Base-by-base conservation (phyloP, 2,329 filamentous ascomycete genomes). In the Trichoderma breve region DNA sequence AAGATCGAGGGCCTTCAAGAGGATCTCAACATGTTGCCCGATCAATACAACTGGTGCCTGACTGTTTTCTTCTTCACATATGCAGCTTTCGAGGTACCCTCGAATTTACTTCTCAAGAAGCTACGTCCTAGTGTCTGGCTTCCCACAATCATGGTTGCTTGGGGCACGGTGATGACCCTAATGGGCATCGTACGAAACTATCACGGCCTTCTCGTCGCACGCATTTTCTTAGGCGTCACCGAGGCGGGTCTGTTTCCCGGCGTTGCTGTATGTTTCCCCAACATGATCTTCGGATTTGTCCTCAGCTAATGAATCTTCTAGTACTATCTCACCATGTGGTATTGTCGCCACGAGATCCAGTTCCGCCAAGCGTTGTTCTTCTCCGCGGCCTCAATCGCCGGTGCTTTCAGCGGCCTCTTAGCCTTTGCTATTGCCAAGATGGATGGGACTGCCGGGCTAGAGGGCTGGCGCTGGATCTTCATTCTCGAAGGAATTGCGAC, bases 21-120 rank as follows among this genome's bases (percentile, higher is more conserved):
- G 72, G 84, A 86, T 69, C 78, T 88, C 15, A 73, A 85, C 14
- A 88, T 95, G 84, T 87, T 86, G 0, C 80, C 86, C 6, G 85
- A 88, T 71, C 86, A 94, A 78, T 96, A 94, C 81, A 95, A 94
- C 80, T 85, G 89, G 76, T 87, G 89, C 61, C 84, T 91, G 4
- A 86, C 85, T 4, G 88, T 94, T 73, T 96, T 96, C 84, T 96
- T 95, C 84, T 88, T 95, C 74, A 79, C 91, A 2, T 96, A 96
- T 78, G 86, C 91, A 2, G 84, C 91, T 24, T 93, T 93, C 74
- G 93, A 95, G 78, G 88, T 91, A 0, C 83, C 93, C 21, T 93
- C 91, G 68, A 96, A 96, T 76, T 81, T 95, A 15, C 81, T 95
- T 11, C 87, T 96, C 71, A 96, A 95, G 80, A 87, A 86, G 15